Conservation (phyloP, 2,329 filamentous ascomycete species). For the Verticillium dahliae region DNA sequence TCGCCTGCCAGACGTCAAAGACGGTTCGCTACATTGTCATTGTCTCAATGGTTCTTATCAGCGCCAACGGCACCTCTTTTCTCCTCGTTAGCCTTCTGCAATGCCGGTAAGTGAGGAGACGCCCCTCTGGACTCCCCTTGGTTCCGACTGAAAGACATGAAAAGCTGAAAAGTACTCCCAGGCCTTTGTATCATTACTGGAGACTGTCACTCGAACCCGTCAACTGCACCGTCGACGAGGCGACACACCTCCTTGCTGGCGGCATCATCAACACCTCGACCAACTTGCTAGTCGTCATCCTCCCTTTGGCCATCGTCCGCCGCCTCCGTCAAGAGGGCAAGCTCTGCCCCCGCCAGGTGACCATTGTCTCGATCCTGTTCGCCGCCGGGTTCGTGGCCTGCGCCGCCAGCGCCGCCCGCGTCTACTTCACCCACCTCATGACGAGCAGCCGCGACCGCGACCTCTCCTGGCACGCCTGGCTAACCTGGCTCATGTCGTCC, state of each 20-base stretch:
- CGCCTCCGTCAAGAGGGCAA: slow-evolving; percentile 24
- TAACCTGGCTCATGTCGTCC: slow-evolving; percentile 22
- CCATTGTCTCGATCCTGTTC: slow-evolving; percentile 40
- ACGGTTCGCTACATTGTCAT: slow-evolving; percentile 22
- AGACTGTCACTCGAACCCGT: slow-evolving; percentile 21
- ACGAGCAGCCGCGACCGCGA: slow-evolving; percentile 20
- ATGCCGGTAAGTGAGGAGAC: slow-evolving; percentile 25
- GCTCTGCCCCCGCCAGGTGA: slow-evolving; percentile 37
- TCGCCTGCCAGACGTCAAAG: slow-evolving; percentile 20
- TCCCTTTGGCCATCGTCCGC: slow-evolving; percentile 42
- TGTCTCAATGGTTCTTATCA: slow-evolving; percentile 20
- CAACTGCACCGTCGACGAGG: slow-evolving; percentile 38
- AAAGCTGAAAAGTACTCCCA: slow-evolving; percentile 10
- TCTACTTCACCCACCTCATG: slow-evolving; percentile 25
- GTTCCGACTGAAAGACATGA: neutral
- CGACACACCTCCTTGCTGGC: slow-evolving; percentile 43
- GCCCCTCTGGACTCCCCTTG: neutral
- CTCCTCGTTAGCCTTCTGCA: slow-evolving; percentile 25
- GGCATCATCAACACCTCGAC: slow-evolving; percentile 55
- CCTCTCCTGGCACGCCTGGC: slow-evolving; percentile 27
- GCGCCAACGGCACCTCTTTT: slow-evolving; percentile 21
- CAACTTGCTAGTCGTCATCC: slow-evolving; percentile 46
- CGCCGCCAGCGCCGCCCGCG: slow-evolving; percentile 28
- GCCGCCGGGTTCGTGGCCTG: slow-evolving; percentile 41
- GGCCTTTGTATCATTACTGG: slow-evolving; percentile 32